These are phyloP conservation scores for Yamadazyma kitorensis DNA, from an alignment of 805 yeast genomes.

Conservation along the genomic window DNA sequence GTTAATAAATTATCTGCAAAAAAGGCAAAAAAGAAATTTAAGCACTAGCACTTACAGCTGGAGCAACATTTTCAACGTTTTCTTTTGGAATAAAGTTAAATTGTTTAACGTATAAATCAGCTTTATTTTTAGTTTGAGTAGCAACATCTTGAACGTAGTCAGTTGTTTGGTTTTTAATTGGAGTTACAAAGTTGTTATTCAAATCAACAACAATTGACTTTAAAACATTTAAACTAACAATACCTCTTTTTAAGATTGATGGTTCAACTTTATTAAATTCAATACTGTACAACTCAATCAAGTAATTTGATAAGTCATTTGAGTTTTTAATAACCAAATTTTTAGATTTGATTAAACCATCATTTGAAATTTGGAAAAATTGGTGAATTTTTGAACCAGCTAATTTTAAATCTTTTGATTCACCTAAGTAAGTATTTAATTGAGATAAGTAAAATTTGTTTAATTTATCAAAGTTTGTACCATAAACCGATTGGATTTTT, in stretches of 20 bases:
- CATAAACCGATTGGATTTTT: constrained; percentile 1
- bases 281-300: constrained; percentile 32
- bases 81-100: constrained; percentile 7
- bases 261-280: constrained; percentile 22
- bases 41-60: constrained; percentile 23
- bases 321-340: constrained; percentile 21
- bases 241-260: constrained; percentile 20
- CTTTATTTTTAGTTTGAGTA: constrained; percentile 31
- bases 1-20: too few relatives aligned
- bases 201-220: constrained; percentile 15
- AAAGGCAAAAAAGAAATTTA: constrained; percentile 8
- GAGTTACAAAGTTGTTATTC: constrained; percentile 36
- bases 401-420: constrained; percentile 24
- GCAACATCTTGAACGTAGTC: constrained; percentile 37
- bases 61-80: constrained; percentile 9
- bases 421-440: constrained; percentile 23
- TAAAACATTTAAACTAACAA: constrained; percentile 3
- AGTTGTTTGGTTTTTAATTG: constrained; percentile 38
- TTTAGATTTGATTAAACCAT: constrained; percentile 19
- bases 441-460: constrained; percentile 9
- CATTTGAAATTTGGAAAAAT: constrained; percentile 18
- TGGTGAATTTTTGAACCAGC: constrained; percentile 18
- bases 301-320: constrained; percentile 18
- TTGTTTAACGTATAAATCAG: constrained; percentile 19
- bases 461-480: constrained; percentile 2